Base-by-base conservation (phyloP, 2,329 filamentous ascomycete species). In the Trichoderma guizhouense region DNA sequence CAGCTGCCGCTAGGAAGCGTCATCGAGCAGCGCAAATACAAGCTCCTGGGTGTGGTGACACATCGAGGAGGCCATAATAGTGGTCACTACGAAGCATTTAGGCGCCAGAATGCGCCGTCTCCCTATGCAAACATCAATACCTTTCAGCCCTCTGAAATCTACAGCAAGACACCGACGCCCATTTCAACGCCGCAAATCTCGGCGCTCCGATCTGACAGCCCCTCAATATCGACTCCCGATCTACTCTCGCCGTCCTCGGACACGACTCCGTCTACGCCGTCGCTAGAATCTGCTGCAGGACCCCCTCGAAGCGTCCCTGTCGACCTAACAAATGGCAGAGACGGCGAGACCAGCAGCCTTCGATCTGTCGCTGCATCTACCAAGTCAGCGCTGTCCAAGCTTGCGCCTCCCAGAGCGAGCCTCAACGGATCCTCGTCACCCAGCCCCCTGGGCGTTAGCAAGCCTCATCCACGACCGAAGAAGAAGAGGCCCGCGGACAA, bases 51-150 rank as follows among this genome's bases (percentile, higher is more conserved):
- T 14, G 89, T 97, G 43, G 94, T 99, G 43, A 97, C 93, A 26
- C 96, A 99, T 79, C 97, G 97, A 78, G 96, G 96, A 47, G 97
- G 93, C 74, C 96, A 99, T 80, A 92, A 97, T 78, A 97, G 94
- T 77, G 96, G 96, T 1, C 96, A 99, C 79, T 99, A 99, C 83
- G 96, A 99, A 81, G 95, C 94, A 1, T 98, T 98, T 81, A 89
- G 96, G 39, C 89, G 96, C 47, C 96, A 98, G 81, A 92, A 93
- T 72, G 83, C 93, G 9, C 89, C 91, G 65, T 84, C 92, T 3
- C 95, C 95, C 0, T 98, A 91, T 79, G 92, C 93, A 1, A 98
- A 95, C 8, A 90, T 92, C 0, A 91, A 93, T 75, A 90, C 90
- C 0, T 95, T 97, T 81, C 91, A 92, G 73, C 87, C 88, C 7